Evolutionary conservation across 2,329 filamentous ascomycete species (phyloP).

Genomic region (Endocalyx cinctus): DNA sequence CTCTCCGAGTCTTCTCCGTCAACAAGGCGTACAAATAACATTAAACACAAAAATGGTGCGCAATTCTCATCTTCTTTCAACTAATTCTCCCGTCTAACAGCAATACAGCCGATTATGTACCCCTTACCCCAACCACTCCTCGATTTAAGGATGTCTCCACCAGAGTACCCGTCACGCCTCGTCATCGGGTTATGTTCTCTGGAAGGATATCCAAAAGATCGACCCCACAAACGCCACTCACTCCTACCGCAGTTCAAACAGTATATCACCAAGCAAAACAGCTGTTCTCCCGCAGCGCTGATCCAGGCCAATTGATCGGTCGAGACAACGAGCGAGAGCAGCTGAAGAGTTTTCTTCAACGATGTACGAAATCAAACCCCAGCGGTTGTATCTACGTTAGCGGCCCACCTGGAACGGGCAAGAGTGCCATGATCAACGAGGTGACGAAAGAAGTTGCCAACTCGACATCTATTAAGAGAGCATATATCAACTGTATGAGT

Average conservation of each 20-base stretch:
- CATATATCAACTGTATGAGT: conserved; percentile 96
- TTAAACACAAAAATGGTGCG: too few relatives aligned
- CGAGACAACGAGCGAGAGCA: conserved; percentile 66
- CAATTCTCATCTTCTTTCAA: too few relatives aligned
- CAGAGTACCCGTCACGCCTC: conserved; percentile 70
- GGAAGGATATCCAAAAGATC: conserved; percentile 72
- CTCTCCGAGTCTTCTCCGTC: conserved; percentile 16
- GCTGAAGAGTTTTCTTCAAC: conserved; percentile 64
- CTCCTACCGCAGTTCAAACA: conserved; percentile 64
- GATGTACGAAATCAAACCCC: conserved; percentile 53
- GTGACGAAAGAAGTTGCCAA: conserved; percentile 59
- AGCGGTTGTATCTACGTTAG: conserved; percentile 91
- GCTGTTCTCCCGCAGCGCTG: conserved; percentile 75
- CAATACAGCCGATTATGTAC: conserved; percentile 34
- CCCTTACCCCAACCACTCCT: conserved; percentile 67
- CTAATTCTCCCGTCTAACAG: too few relatives aligned
- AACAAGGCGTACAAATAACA: too few relatives aligned
- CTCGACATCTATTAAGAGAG: conserved; percentile 56
- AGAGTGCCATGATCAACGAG: conserved; percentile 87
- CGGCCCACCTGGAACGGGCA: conserved; percentile 91
- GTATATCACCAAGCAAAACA: conserved; percentile 86
- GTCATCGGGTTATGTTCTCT: conserved; percentile 74
- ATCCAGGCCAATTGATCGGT: conserved; percentile 71
- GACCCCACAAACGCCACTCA: conserved; percentile 71
- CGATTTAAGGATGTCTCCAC: conserved; percentile 75